Percentiles rank a stretch among this genome's conserved stretches.
phyloP scores from a whole-genome alignment of 2,329 filamentous ascomycete species.

The Ilyonectria destructans region DNA sequence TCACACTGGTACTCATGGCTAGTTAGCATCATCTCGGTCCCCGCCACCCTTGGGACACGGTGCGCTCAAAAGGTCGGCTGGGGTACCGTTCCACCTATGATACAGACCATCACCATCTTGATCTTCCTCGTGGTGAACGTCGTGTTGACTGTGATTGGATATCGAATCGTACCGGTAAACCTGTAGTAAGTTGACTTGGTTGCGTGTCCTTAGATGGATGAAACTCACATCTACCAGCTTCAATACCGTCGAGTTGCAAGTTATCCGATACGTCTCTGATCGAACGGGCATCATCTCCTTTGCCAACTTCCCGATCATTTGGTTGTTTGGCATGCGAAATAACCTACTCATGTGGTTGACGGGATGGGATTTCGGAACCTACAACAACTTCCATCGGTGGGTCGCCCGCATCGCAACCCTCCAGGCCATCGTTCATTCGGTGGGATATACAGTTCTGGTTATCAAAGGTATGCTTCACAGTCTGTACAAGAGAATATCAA shows the following conservation, averaged over 20 bases:
- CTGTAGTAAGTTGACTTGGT: conserved; percentile 55
- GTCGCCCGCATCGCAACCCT: conserved; percentile 75
- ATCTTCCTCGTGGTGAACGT: conserved; percentile 59
- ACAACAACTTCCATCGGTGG: conserved; percentile 79
- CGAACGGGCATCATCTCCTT: conserved; percentile 77
- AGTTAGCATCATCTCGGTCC: conserved; percentile 54
- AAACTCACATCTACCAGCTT: conserved; percentile 51
- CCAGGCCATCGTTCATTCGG: conserved; percentile 75
- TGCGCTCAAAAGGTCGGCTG: conserved; percentile 63
- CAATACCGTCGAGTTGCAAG: conserved; percentile 52
- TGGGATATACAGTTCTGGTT: conserved; percentile 70
- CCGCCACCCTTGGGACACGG: conserved; percentile 62
- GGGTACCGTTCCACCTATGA: conserved; percentile 61
- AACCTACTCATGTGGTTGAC: conserved; percentile 78
- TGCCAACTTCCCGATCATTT: conserved; percentile 75
- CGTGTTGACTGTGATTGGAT: conserved; percentile 56
- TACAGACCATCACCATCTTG: conserved; percentile 60
- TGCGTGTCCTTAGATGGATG: background rate
- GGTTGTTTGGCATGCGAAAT: conserved; percentile 79
- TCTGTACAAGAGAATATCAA: background rate
- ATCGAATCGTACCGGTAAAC: conserved; percentile 56
- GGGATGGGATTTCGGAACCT: conserved; percentile 78
- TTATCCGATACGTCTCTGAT: conserved; percentile 72
- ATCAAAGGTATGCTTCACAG: conserved; percentile 49
- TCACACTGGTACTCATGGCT: conserved; percentile 48